A percentile compares a stretch with the other conserved stretches of the same genome.
These are phyloP conservation scores for Globisporangium middletonii DNA, from an alignment of 352 stramenopile species.

Conservation along the genomic window DNA sequence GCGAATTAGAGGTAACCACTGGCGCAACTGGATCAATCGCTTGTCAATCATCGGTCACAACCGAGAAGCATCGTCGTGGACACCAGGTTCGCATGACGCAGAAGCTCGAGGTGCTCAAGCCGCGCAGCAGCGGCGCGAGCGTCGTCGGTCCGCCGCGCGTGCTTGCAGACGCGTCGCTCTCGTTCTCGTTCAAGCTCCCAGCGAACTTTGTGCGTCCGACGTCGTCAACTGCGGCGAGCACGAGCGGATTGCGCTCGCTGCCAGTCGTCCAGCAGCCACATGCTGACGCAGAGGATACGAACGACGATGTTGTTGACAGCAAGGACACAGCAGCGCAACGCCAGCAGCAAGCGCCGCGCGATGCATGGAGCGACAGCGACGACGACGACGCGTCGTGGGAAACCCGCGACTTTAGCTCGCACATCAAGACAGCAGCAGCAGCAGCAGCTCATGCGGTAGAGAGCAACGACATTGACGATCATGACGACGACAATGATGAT, in stretches of 20 bases:
- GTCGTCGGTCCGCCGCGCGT: constrained; percentile 18
- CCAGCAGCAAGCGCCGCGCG: background rate
- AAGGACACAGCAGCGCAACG: background rate
- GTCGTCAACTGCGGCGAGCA: background rate
- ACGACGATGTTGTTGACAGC: background rate
- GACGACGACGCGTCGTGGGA: constrained; percentile 29
- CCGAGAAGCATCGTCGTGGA: background rate
- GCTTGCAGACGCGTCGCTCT: constrained; percentile 35
- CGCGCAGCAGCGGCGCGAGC: constrained; percentile 12
- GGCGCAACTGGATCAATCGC: background rate
- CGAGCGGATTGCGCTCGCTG: background rate
- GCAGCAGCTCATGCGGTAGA: background rate
- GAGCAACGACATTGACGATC: constrained; percentile 1
- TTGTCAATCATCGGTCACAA: background rate
- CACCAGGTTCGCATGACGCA: constrained; percentile 3
- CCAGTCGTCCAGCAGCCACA: background rate
- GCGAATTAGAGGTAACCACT: too few species aligned
- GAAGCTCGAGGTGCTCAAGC: constrained; percentile 40
- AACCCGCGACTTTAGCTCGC: constrained; percentile 22
- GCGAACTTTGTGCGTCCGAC: constrained; percentile 14
- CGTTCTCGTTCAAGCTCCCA: constrained; percentile 38
- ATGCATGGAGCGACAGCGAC: constrained; percentile 2
- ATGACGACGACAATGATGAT: background rate
- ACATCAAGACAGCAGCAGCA: background rate
- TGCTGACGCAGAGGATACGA: background rate